Evolutionary conservation across 306 rosid genomes (phyloP).

Genomic region (Ammopiptanthus mongolicus): DNA sequence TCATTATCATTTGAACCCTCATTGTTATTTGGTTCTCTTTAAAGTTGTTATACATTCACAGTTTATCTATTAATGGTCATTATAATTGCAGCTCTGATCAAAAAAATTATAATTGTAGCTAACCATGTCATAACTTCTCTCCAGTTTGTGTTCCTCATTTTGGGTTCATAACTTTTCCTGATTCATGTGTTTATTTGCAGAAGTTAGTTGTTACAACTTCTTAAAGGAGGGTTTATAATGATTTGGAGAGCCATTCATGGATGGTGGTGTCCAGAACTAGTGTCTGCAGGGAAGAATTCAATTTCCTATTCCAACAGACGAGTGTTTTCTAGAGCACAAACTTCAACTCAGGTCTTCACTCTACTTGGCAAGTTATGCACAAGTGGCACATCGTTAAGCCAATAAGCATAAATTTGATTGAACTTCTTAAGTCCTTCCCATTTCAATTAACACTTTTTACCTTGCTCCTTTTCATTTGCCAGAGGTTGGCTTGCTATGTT

Average conservation of each 20-base stretch:
- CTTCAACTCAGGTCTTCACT: constrained; percentile 40
- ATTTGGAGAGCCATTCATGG: too few relatives aligned
- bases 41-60: neutral
- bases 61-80: neutral
- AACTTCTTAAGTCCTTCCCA: constrained; percentile 78
- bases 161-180: too few relatives aligned
- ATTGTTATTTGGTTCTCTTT: neutral
- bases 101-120: too few relatives aligned
- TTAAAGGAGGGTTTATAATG: too few relatives aligned
- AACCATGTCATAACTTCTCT: neutral
- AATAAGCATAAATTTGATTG: constrained; percentile 76
- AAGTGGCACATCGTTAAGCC: constrained; percentile 82
- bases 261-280: constrained; percentile 14
- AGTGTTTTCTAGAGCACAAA: constrained; percentile 10
- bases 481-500: constrained; percentile 21
- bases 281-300: neutral
- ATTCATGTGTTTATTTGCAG: too few relatives aligned
- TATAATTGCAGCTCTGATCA: neutral
- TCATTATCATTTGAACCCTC: neutral
- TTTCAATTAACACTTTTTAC: constrained; percentile 43
- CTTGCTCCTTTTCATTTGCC: constrained; percentile 41
- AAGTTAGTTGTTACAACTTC: too few relatives aligned
- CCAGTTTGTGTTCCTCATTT: constrained; percentile 6
- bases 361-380: constrained; percentile 34
- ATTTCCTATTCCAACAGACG: neutral